Evolutionary conservation across 148 eudicot genomes (phyloP), one percentile per base, ranked within the genome.

Genomic region (Fallopia convolvulus): DNA sequence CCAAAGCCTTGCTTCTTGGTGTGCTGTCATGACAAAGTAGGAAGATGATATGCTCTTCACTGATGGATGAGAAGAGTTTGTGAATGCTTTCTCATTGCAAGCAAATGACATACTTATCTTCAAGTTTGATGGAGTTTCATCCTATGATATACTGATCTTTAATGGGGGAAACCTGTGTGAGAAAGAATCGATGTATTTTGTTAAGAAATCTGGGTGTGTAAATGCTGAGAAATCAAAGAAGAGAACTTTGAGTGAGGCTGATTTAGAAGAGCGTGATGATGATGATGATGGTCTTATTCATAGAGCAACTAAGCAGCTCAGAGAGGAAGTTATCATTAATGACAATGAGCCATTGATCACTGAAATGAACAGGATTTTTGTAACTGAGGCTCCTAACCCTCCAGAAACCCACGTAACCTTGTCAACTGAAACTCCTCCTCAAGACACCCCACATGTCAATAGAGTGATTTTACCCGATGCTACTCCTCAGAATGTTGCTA

Each of bases 1-100:
- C 50, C 92, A 89, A 5, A 89, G 85, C 84, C 86, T 83, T 50
- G 36, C 72, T 6, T 18, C 50, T 40, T 89, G 90, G 89, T 76
- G 81, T 44, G 78, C 84, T 13, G 75, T 76, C 8, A n/a, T 87
- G 36, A 58, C 63, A 15, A 76, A 77, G 80, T 72, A 49, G 15
- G 87, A 77, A 26, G 79, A 70, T 23, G 79, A 70, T 21, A 58
- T 81, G 56, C 56, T 84, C 53, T 76, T 79, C 58, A 79, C 77
- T 79, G 48, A 61, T 36, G 90, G 86, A 52, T 89, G 92, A 90
- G 80, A 81, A 74, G 77, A 78, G 30, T 89, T 87, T 77, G 87
- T 83, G 15, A 75, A 75, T 70, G 81, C 81, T 73, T 75, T 83
- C 80, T 80, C 75, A 41, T 79, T 89, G 20, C 53, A 84, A 53